Percentiles rank a stretch among this genome's conserved stretches.
These are phyloP conservation scores for Phytophthora capsici DNA, from an alignment of 352 stramenopile genomes.

Conservation along the genomic window DNA sequence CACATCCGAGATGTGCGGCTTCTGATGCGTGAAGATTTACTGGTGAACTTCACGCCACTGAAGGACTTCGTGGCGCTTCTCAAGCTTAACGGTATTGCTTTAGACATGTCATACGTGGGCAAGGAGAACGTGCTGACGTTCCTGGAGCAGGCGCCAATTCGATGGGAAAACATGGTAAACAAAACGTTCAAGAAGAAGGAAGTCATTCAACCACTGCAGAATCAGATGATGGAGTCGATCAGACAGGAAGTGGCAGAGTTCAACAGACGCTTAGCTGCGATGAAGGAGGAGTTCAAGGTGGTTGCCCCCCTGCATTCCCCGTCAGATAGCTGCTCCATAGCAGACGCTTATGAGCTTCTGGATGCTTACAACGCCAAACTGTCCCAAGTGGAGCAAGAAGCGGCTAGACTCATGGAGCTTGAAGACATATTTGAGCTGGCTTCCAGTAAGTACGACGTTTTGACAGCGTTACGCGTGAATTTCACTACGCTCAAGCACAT, in stretches of 20 bases:
- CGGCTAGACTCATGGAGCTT: constrained; percentile 84
- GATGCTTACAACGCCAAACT: constrained; percentile 88
- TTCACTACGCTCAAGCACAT: constrained; percentile 92
- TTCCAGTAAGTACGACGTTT: constrained; percentile 80
- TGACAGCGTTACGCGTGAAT: constrained; percentile 82
- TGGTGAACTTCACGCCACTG: constrained; percentile 78
- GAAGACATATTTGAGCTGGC: constrained; percentile 96
- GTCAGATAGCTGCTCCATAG: constrained; percentile 27
- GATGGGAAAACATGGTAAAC: constrained; percentile 94
- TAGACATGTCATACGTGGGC: constrained; percentile 89
- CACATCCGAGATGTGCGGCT: constrained; percentile 90
- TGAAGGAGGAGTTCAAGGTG: constrained; percentile 72
- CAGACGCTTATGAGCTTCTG: constrained; percentile 87
- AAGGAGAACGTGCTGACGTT: constrained; percentile 87
- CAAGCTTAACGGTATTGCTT: constrained; percentile 87
- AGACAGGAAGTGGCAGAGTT: constrained; percentile 77
- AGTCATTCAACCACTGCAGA: constrained; percentile 90
- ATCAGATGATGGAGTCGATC: constrained; percentile 88
- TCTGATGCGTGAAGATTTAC: constrained; percentile 81
- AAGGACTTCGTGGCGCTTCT: constrained; percentile 84
- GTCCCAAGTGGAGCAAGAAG: constrained; percentile 82
- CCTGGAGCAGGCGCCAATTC: constrained; percentile 87
- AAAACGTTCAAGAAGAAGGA: constrained; percentile 95
- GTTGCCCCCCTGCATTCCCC: constrained; percentile 63
- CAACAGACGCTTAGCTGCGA: constrained; percentile 59